A percentile compares a stretch with the other conserved stretches of the same genome.
Evolutionary conservation across 768 basidiomycete species (phyloP).

Genomic region (Panus rudis): DNA sequence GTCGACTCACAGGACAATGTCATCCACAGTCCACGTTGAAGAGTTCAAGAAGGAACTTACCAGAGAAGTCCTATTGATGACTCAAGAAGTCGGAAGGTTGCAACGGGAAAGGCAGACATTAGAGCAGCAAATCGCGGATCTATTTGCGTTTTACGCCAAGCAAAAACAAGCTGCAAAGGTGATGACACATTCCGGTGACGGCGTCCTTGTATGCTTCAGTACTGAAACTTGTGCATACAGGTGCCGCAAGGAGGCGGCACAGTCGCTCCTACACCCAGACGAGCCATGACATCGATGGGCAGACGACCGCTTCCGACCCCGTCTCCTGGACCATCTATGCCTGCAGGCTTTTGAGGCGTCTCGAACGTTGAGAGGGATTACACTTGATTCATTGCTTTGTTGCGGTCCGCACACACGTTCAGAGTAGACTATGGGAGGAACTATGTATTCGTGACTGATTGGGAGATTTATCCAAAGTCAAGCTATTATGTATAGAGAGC

Average conservation of each 20-base stretch:
- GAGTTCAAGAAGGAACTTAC: constrained; percentile 80
- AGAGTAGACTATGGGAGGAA: no score
- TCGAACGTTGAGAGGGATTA: no score
- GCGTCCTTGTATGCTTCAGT: background rate
- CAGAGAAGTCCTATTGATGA: constrained; percentile 67
- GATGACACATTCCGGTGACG: background rate
- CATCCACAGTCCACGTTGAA: constrained; percentile 65
- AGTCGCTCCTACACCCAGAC: background rate
- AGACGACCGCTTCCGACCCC: constrained; percentile 13
- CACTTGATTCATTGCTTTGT: no score
- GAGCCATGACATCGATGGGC: background rate
- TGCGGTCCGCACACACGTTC: no score
- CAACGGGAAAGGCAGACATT: constrained; percentile 58
- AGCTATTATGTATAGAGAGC: no score
- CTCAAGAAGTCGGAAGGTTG: constrained; percentile 63
- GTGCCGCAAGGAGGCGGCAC: background rate
- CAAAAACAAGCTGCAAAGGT: constrained; percentile 38
- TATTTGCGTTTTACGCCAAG: constrained; percentile 67
- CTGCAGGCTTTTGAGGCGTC: no score
- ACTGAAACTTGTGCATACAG: background rate
- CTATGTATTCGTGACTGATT: no score
- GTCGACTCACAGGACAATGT: background rate
- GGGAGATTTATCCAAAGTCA: no score
- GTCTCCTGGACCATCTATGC: constrained; percentile 5
- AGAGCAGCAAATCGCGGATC: constrained; percentile 65